phyloP scores from a whole-genome alignment of 257 asterid genomes.

The Ajuga chamaepitys region DNA sequence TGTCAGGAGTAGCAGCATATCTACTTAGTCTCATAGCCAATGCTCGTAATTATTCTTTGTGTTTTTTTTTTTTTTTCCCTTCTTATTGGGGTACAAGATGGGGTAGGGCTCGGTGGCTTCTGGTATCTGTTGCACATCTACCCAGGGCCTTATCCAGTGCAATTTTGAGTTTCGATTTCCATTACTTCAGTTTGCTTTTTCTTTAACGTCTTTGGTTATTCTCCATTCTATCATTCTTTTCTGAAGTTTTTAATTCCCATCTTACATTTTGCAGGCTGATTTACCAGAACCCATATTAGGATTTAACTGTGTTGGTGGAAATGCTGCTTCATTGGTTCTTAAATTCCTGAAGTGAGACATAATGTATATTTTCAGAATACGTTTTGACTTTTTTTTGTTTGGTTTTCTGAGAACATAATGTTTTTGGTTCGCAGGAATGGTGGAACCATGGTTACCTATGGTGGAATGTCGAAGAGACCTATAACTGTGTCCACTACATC shows the following conservation, averaged over 20 bases:
- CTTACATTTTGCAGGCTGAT: conserved; percentile 40
- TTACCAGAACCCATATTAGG: conserved; percentile 81
- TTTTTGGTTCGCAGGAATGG: conserved; percentile 53
- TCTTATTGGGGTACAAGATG: conserved; percentile 28
- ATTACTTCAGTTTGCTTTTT: background rate
- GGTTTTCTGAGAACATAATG: background rate
- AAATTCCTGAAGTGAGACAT: conserved; percentile 69
- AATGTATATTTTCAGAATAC: background rate
- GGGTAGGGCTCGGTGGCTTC: too few relatives aligned
- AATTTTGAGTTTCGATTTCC: background rate
- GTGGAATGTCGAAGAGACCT: conserved; percentile 97
- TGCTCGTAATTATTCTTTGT: background rate
- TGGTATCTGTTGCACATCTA: background rate
- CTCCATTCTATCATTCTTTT: conserved; percentile 3
- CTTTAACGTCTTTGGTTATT: background rate
- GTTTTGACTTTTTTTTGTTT: background rate
- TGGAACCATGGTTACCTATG: conserved; percentile 97
- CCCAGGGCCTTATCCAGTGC: too few relatives aligned
- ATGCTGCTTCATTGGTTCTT: conserved; percentile 79
- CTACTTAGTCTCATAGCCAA: background rate
- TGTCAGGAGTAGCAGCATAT: background rate
- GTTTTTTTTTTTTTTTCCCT: conserved; percentile 13
- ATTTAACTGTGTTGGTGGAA: conserved; percentile 95
- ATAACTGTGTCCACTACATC: conserved; percentile 75
- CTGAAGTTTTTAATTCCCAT: background rate